Percentiles rank a stretch among this genome's conserved stretches.
phyloP scores from a whole-genome alignment of 2,329 filamentous ascomycete species.

The Plenodomus lindquistii region DNA sequence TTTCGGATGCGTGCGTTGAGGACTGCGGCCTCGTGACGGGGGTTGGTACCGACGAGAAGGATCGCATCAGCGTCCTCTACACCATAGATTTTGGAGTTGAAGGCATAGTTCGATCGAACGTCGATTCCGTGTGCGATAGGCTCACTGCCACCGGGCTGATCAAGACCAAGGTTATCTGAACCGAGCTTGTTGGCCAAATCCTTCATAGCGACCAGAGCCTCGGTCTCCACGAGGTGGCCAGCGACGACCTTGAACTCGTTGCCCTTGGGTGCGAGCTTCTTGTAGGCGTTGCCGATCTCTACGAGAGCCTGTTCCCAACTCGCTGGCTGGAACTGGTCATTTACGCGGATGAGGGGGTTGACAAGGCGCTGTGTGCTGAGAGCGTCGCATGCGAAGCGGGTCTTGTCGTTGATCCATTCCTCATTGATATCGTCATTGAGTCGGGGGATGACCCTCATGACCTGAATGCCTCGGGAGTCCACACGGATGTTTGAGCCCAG shows the following conservation, averaged over 20 bases:
- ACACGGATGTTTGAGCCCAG: conserved; percentile 94
- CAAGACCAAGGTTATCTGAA: conserved; percentile 92
- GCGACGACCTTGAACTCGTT: conserved; percentile 97
- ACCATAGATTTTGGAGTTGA: conserved; percentile 94
- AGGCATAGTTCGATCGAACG: conserved; percentile 89
- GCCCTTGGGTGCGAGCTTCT: conserved; percentile 76
- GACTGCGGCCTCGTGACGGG: conserved; percentile 90
- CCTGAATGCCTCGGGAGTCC: conserved; percentile 89
- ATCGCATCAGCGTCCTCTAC: conserved; percentile 93
- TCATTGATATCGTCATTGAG: conserved; percentile 98
- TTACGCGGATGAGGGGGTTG: conserved; percentile 83
- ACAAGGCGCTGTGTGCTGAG: conserved; percentile 95
- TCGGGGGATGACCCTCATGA: conserved; percentile 91
- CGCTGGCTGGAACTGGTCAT: conserved; percentile 88
- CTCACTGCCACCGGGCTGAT: conserved; percentile 80
- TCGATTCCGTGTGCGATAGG: conserved; percentile 93
- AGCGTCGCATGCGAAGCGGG: conserved; percentile 93
- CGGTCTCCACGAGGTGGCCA: conserved; percentile 87
- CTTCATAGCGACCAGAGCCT: conserved; percentile 95
- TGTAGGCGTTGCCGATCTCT: conserved; percentile 81
- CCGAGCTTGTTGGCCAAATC: conserved; percentile 95
- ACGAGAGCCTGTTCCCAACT: conserved; percentile 95
- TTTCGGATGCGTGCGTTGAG: conserved; percentile 97
- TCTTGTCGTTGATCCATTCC: conserved; percentile 99
- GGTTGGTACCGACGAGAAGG: conserved; percentile 92